Evolutionary conservation across 2,329 filamentous ascomycete species (phyloP), one percentile per base, ranked within the genome.

Genomic region (Cyanodermella asteris): DNA sequence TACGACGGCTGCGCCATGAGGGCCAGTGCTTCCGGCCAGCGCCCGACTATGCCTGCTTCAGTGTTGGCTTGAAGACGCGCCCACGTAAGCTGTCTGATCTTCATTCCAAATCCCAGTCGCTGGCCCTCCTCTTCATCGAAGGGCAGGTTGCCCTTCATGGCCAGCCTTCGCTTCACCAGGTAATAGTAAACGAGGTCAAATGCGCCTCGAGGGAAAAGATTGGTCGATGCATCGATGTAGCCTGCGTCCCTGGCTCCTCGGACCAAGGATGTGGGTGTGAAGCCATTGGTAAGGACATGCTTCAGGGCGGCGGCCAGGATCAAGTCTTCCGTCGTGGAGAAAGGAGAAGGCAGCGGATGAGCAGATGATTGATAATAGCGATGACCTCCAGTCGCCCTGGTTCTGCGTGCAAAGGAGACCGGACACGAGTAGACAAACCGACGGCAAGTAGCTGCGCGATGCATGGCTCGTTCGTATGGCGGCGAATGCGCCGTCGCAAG

Each of bases 21-120:
- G 4, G 78, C 81, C 3, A 94, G 60, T 22, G 84, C 87, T 74
- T 90, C 80, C 51, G 91, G 77, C 80, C 78, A 91, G 25, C 72
- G 64, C 31, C 65, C 60, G 26, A 84, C 64, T 16, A 93, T 54
- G 6, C 29, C 13, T 68, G 57, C 30, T n/a, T n/a, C n/a, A n/a
- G 49, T 52, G 45, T 94, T 94, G 23, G 64, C 75, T 40, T 67
- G 56, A 38, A 97, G 49, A 22, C 87, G 58, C 46, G 74, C 71
- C 64, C 87, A 70, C 2, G 77, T 63, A 40, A 94, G 47, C 1
- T 53, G 51, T 40, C 73, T 68, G 5, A 90, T 69, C 41, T 70
- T 80, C 3, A 74, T 49, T 4, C 24, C 27, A 23, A 14, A 38
- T 18, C 7, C 16, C 11, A 13, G 24, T 24, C 20, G 28, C 22